Conservation (phyloP, 345 rosid genomes). For the Erucastrum elatum region DNA sequence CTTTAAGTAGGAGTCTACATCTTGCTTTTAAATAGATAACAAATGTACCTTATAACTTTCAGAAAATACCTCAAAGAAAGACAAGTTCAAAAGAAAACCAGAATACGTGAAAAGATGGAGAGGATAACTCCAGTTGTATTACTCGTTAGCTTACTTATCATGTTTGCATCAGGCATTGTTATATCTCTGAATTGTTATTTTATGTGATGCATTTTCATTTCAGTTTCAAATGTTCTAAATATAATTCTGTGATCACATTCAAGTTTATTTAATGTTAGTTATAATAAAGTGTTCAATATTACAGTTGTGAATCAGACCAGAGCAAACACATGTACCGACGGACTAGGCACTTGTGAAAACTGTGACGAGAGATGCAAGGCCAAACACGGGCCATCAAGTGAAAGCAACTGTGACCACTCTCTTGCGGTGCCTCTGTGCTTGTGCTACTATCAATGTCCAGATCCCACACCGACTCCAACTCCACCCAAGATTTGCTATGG, state of each 20-base stretch:
- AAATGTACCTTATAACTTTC: neutral
- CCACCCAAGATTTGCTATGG: neutral
- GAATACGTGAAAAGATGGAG: constrained; percentile 5
- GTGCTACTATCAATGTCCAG: neutral
- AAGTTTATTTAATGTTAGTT: neutral
- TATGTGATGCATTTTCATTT: neutral
- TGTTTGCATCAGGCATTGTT: constrained; percentile 20
- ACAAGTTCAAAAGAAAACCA: neutral
- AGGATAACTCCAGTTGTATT: neutral
- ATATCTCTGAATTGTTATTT: neutral
- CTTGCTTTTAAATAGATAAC: neutral
- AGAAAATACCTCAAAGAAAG: neutral
- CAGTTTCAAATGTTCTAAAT: neutral
- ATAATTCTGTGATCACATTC: neutral
- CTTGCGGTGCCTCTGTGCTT: neutral
- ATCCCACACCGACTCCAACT: neutral
- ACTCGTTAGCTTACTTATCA: constrained; percentile 1
- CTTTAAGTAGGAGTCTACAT: neutral
- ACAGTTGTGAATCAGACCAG: constrained; percentile 8
- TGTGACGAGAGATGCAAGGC: constrained; percentile 26
- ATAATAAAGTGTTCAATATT: neutral
- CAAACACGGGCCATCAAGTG: constrained; percentile 31
- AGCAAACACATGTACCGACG: neutral
- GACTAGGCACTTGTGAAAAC: constrained; percentile 15
- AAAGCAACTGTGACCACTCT: neutral